Evolutionary conservation across 2,329 filamentous ascomycete species (phyloP), one percentile per base, ranked within the genome.

Genomic region (Fusarium sp.): DNA sequence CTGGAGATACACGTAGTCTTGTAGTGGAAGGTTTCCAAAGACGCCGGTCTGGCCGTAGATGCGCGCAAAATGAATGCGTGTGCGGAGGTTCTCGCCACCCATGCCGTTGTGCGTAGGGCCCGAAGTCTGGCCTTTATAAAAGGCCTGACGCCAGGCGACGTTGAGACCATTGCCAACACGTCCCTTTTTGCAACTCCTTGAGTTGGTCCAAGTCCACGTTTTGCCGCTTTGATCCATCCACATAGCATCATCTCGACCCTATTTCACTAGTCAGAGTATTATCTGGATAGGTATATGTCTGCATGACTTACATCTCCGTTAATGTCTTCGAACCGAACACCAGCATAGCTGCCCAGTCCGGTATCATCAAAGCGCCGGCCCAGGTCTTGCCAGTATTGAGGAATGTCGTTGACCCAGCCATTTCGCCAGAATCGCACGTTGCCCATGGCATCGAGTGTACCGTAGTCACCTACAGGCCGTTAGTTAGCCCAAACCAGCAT

Each of bases 71-170:
- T 48, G 45, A n/a, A 34, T 34, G 7, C 45, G n/a, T 13, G n/a
- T 49, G 33, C 6, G 48, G 33, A 34, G 33, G 33, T 34, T 34
- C 15, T 34, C 33, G 15, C 33, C 33, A 15, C 33, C 33, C 13
- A 34, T 33, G 11, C 44, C 44, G 6, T 48, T 48, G 15, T 48
- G 44, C n/a, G 44, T 48, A 11, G 44, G 11, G 3, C 44, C 44
- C 18, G 44, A 17, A 34, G 40, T 28, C 42, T 31, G 5, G 40
- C 22, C 22, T 14, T 34, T 38, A 26, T 54, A 48, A 20, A 48
- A 48, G 26, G 39, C 51, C 20, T 39, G 51, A 26, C 48, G 56
- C 56, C 48, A 59, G 22, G 48, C 53, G 26, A 42, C 46, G 18
- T 36, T 63, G 43, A 33, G 31, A 14, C 51, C 36, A 15, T 44